Evolutionary conservation across 768 basidiomycete species (phyloP), one percentile per base, ranked within the genome.

Genomic region (Clavaria fumosa): DNA sequence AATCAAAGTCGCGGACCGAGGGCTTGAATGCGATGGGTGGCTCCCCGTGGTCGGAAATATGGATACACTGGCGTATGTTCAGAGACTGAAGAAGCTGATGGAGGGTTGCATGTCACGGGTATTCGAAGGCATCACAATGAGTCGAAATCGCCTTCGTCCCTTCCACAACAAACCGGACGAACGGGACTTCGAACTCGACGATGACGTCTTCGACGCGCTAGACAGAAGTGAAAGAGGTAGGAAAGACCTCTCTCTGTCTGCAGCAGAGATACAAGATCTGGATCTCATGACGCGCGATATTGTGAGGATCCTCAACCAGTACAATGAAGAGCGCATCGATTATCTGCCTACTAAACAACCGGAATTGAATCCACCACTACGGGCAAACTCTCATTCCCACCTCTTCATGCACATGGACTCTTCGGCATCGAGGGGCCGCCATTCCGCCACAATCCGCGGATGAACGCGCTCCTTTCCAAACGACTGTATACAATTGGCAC

Each of bases 11-110:
- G 71, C 71, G 0, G 69, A 74, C 26, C 67, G 70, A 12, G 85
- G 88, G 4, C 54, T 96, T 35, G 77, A 80, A 49, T 90, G 86
- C 50, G 91, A 96, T 50, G 75, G 72, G 31, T 96, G 91, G 90
- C 59, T 96, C 7, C 85, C 89, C 15, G 67, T 91, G 32, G 66
- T 78, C 24, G 83, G 83, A 27, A 71, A 78, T 44, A 47, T 78
- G 35, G 67, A 78, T 47, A 70, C 73, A 1, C 57, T 95, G 48
- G 85, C 91, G 50, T 77, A 88, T 45, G 61, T 93, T n/a, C 78
- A 80, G 53, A 67, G 72, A 9, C 60, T 96, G 50, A 90, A 89
- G 57, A 63, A 58, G 14, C 59, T 79, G 47, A 72, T 91, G 65
- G 86, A 93, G 47, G 62, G 63, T 2, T 86, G 80, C 49, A 77